Conservation (phyloP, 2,329 filamentous ascomycete species). For the Gnomoniopsis sp. region DNA sequence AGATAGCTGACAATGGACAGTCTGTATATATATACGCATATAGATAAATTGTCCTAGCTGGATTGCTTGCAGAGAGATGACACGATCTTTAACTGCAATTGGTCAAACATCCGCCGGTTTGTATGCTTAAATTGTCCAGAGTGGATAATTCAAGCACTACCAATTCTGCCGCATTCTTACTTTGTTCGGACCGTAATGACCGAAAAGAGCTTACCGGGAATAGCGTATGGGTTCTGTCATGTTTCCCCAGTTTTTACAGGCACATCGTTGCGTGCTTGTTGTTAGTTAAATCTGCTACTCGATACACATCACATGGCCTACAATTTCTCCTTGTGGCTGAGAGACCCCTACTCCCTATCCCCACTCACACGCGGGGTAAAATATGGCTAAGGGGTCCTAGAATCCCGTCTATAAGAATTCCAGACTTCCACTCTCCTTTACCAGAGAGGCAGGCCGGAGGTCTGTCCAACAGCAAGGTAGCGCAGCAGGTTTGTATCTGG, state of each 20-base stretch:
- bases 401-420: background rate
- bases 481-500: background rate
- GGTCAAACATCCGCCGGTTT: constrained; percentile 5
- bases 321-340: background rate
- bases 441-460: no score
- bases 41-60: background rate
- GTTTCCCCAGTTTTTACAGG: background rate
- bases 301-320: background rate
- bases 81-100: background rate
- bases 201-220: constrained; percentile 36
- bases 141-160: constrained; percentile 22
- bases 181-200: constrained; percentile 50
- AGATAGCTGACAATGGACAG: background rate
- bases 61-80: background rate
- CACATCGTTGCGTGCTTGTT: constrained; percentile 1
- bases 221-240: constrained; percentile 14
- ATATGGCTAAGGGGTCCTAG: background rate
- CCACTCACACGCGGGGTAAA: constrained; percentile 8
- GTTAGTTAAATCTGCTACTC: background rate
- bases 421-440: background rate
- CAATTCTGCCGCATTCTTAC: constrained; percentile 34
- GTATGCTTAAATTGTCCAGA: constrained; percentile 20
- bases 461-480: no score
- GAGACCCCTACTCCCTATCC: background rate
- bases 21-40: background rate